Evolutionary conservation across 139 green algal genomes (phyloP).

Genomic region (Coelastrella sp.): DNA sequence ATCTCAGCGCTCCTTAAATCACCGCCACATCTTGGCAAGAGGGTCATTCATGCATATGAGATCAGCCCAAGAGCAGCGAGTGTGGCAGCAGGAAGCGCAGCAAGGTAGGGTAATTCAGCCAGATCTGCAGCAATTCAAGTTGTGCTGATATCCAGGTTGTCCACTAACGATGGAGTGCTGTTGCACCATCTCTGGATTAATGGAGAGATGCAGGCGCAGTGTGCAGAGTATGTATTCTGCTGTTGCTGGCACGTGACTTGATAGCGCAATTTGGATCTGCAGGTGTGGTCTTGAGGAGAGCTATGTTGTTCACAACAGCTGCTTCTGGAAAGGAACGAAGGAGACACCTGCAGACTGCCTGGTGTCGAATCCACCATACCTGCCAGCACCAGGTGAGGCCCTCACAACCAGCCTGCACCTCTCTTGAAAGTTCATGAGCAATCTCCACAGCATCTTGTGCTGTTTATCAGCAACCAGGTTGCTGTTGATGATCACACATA

Average conservation of each 20-base stretch:
- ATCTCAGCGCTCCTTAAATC: constrained; percentile 52
- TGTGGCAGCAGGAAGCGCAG: constrained; percentile 35
- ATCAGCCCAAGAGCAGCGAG: constrained; percentile 56
- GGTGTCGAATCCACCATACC: constrained; percentile 69
- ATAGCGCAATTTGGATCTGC: background rate
- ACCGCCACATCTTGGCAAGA: background rate
- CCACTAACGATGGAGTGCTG: background rate
- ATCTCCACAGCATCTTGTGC: background rate
- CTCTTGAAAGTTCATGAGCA: background rate
- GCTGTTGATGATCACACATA: background rate
- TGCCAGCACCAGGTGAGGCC: constrained; percentile 50
- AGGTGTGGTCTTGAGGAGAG: constrained; percentile 20
- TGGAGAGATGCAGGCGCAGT: no score
- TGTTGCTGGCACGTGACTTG: background rate
- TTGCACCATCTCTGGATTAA: background rate
- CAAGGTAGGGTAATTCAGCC: background rate
- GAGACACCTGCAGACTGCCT: constrained; percentile 40
- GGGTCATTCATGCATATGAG: constrained; percentile 63
- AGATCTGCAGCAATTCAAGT: no score
- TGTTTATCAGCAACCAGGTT: background rate
- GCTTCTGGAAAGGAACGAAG: constrained; percentile 62
- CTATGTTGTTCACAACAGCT: constrained; percentile 61
- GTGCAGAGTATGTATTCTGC: background rate
- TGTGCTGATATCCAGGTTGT: no score
- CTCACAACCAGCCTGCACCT: background rate